These are phyloP conservation scores for Cytospora chrysosperma DNA, from an alignment of 2,329 filamentous ascomycete species.

Conservation along the genomic window DNA sequence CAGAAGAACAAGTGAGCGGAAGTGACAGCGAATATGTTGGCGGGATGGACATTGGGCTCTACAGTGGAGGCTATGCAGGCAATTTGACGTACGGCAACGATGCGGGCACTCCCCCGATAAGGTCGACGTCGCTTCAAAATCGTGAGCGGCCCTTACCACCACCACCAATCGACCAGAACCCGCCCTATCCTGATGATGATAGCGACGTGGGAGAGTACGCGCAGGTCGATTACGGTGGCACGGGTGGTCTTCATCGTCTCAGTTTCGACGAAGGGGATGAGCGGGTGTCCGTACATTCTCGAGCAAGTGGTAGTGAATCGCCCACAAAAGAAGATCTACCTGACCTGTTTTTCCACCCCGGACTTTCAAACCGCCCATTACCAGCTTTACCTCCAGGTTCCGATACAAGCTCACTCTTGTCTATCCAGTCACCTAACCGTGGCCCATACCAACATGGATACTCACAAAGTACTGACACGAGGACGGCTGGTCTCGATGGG, in stretches of 20 bases:
- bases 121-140: slow-evolving; percentile 31
- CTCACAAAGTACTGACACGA: slow-evolving; percentile 49
- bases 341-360: slow-evolving; percentile 92
- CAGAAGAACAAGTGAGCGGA: slow-evolving; percentile 48
- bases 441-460: slow-evolving; percentile 50
- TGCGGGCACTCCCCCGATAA: slow-evolving; percentile 40
- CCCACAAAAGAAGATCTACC: slow-evolving; percentile 72
- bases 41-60: slow-evolving; percentile 69
- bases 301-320: slow-evolving; percentile 62
- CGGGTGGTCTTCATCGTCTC: slow-evolving; percentile 80
- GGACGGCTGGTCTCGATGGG: slow-evolving; percentile 48
- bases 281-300: slow-evolving; percentile 56
- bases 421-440: slow-evolving; percentile 44
- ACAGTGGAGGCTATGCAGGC: slow-evolving; percentile 68
- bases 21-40: slow-evolving; percentile 70
- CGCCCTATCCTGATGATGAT: slow-evolving; percentile 48
- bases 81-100: slow-evolving; percentile 51
- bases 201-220: slow-evolving; percentile 40
- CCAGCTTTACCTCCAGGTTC: slow-evolving; percentile 62
- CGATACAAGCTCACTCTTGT: slow-evolving; percentile 57
- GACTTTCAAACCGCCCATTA: slow-evolving; percentile 64
- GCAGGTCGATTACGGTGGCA: slow-evolving; percentile 82
- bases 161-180: slow-evolving; percentile 35
- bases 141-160: slow-evolving; percentile 30
- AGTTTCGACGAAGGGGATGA: slow-evolving; percentile 96